Evolutionary conservation across 805 yeast genomes (phyloP).

Genomic region (Cyberlindnera misumaiensis): DNA sequence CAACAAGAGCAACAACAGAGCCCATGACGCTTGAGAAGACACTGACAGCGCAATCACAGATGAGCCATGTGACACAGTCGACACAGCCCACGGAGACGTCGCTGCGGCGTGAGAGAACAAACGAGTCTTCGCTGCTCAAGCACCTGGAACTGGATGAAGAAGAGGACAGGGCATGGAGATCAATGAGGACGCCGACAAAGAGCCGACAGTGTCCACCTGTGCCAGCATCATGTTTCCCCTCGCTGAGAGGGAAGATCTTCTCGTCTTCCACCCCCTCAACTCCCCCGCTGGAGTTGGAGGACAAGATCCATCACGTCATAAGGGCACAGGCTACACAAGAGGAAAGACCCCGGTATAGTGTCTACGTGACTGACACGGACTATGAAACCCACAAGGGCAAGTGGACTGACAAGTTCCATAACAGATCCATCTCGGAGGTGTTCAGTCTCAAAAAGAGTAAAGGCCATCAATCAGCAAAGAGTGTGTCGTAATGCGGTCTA

Average conservation of each 20-base stretch:
- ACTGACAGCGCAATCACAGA: neutral
- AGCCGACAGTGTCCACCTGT: slow-evolving; percentile 5
- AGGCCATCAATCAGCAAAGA: slow-evolving; percentile 5
- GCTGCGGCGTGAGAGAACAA: slow-evolving; percentile 1
- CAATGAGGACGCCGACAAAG: slow-evolving; percentile 3
- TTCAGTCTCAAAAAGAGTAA: slow-evolving; percentile 3
- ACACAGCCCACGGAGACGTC: neutral
- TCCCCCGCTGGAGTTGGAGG: slow-evolving; percentile 3
- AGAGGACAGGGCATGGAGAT: slow-evolving; percentile 10
- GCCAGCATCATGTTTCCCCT: slow-evolving; percentile 15
- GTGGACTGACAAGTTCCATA: slow-evolving; percentile 8
- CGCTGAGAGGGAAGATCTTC: slow-evolving; percentile 8
- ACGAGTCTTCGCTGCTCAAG: slow-evolving; percentile 9
- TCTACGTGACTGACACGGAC: slow-evolving; percentile 10
- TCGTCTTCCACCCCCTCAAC: slow-evolving; percentile 4
- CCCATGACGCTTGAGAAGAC: neutral
- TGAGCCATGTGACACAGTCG: neutral
- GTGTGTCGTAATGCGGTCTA: slow-evolving; percentile 1
- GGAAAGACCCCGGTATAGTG: slow-evolving; percentile 8
- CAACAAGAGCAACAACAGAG: too few relatives aligned
- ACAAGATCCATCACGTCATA: slow-evolving; percentile 1
- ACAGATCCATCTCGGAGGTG: slow-evolving; percentile 6
- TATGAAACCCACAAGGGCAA: slow-evolving; percentile 9
- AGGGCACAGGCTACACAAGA: neutral
- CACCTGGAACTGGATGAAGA: slow-evolving; percentile 10